Base-by-base conservation (phyloP, 441 rosid genomes). In the Daphne laureola region DNA sequence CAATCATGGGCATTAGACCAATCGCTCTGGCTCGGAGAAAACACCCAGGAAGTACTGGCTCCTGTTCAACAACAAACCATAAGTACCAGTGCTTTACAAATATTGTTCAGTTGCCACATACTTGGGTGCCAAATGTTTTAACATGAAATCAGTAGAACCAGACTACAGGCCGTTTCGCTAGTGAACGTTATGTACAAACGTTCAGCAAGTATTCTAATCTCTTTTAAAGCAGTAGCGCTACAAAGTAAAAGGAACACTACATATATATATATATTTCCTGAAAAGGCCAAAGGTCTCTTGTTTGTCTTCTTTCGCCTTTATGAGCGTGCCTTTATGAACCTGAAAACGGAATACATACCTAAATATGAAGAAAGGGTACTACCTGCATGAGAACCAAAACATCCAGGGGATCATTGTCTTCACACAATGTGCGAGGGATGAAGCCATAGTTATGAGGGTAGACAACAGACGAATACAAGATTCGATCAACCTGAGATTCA, bases 1-100 rank as follows among this genome's bases (percentile, higher is more conserved):
- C 98, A 73, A 91, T 91, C 98, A 91, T 91, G 38, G 98, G 98
- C 98, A 91, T 91, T 42, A 91, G 67, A 64, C 98, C 98, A 54
- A 91, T 89, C 61, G 98, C 98, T 69, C 78, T 78, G 61, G 98
- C 98, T 66, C 98, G 82, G 21, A 91, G 82, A 63, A 91, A 91
- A 65, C 95, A 82, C 43, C 98, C 98, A 8, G 98, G 95, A 71
- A 91, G 91, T 38, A 88, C 95, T 12, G 98, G 98, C 76, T 91
- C 96, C 98, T 88, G 47, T 50, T 17, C 25, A 46, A 72, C 35
- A 25, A 59, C 43, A 8, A 49, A 46, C 43, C 46, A 7, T 31
- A 38, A 64, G 42, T 42, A 49, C 57, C 27, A 41, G 25, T 50
- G 38, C 57, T 16, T 45, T 17, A 18, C 6, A 13, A 43, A 40